Base-by-base conservation (phyloP, 2,329 filamentous ascomycete species). In the Pezicula rhizophila region DNA sequence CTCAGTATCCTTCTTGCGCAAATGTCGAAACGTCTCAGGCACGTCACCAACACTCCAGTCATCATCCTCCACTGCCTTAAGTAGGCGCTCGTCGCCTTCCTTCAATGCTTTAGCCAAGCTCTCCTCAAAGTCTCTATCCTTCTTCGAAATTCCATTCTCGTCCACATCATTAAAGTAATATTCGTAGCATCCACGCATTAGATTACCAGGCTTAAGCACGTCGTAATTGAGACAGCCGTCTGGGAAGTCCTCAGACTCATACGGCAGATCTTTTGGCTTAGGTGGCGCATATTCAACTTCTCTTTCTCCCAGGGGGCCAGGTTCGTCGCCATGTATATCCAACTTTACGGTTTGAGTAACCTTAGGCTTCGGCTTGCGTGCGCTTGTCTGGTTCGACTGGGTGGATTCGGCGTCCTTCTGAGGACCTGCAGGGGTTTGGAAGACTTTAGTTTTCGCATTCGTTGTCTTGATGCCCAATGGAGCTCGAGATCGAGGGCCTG, bases 381-480 rank as follows among this genome's bases (percentile, higher is more conserved):
- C 72, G 3, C 71, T 73, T 14, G 79, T 84, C 8, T 73, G 78
- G 54, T 80, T 83, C 15, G 72, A 66, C 49, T 80, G 77, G 1
- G 80, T 80, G 66, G 83, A 85, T 54, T 84, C 82, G 44, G 78
- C 68, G 50, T 83, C 80, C 42, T 77, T 74, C 37, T 77, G 74
- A 18, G 83, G 85, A 28, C 78, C 83, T 26, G 79, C 83, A 6
- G 79, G 79, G 4, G 82, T 84, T 54, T 86, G 83, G 56, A 82
- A 77, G 44, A 75, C 76, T 63, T 75, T 80, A 51, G 84, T 79
- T 73, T 95, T 97, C 47, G 88, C 89, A 67, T 99, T 99, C 46
- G 93, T 97, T 1, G 92, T 97, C 70, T 99, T 99, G 75, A 89
- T 85, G 31, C 92, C 92, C 42, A 99, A 73, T 11, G 89, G 87